Base-by-base conservation (phyloP, 495 filamentous ascomycete species). In the Hypoxylon cercidicola region DNA sequence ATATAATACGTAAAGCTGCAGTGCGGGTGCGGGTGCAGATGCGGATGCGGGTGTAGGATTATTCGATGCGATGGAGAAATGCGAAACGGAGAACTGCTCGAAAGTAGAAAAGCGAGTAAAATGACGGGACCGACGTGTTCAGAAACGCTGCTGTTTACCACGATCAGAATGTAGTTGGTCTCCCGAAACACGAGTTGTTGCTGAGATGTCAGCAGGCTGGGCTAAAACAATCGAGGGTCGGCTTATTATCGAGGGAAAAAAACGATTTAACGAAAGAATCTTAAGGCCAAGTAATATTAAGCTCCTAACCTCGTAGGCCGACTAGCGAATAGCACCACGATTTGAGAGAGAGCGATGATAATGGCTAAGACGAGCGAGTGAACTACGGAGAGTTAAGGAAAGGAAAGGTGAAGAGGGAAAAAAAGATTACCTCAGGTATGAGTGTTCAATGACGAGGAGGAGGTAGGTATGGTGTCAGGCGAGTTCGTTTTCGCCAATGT, bases 401-500 rank as follows among this genome's bases (percentile, higher is more conserved):
- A 44, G 56, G 40, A 25, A 39, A 25, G 44, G 41, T 44, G 34
- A 35, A 11, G 40, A 43, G 25, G 32, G 16, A 21, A 60, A 39
- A 15, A 57, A 55, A 55, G 48, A n/a, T n/a, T n/a, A 43, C 25
- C 34, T 30, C 48, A 54, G 44, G 39, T 23, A 16, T 10, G 32
- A 58, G 45, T 58, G 64, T 62, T 67, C 64, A 58, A 62, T 67
- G 58, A 67, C 64, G 64, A 67, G 62, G 62, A n/a, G n/a, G n/a
- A n/a, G n/a, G n/a, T n/a, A 64, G 47, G 48, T 53, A 55, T 67
- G 64, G 64, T 68, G 58, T 62, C 59, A 55, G 55, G 59, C 55
- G 52, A 68, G 56, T 68, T 55, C 65, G 65, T 68, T 68, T 55
- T 68, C 65, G 65, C 65, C 65, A 68, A 68, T 63, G 45, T 55